Conservation (phyloP, 257 asterid genomes). For the Plectranthus barbatus region DNA sequence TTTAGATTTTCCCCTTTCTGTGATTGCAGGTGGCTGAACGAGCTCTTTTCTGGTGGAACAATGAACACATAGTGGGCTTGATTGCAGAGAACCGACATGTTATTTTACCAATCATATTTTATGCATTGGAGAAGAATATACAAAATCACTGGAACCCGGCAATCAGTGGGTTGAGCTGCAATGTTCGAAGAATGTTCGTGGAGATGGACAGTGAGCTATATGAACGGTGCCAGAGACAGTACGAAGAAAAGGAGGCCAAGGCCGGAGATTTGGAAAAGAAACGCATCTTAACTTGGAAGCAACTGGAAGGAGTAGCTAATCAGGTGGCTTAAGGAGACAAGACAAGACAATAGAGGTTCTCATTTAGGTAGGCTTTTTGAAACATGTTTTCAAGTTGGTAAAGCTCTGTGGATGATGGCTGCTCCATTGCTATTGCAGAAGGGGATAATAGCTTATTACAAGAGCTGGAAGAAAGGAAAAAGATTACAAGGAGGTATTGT, state of each 20-base stretch:
- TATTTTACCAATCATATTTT: conserved; percentile 77
- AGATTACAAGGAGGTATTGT: background rate
- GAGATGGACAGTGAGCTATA: conserved; percentile 85
- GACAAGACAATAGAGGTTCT: too few relatives aligned
- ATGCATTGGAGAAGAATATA: conserved; percentile 65
- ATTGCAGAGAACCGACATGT: conserved; percentile 67
- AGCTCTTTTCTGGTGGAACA: conserved; percentile 98
- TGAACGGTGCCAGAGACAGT: conserved; percentile 55
- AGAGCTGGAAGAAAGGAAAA: conserved; percentile 11
- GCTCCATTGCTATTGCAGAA: background rate
- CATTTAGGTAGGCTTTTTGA: background rate
- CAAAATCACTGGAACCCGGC: conserved; percentile 84
- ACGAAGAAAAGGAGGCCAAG: conserved; percentile 47
- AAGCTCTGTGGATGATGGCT: conserved; percentile 14
- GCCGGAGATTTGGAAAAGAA: conserved; percentile 47
- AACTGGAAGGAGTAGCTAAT: conserved; percentile 66
- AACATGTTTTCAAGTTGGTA: conserved; percentile 15
- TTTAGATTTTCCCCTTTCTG: conserved; percentile 6
- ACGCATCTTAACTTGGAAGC: conserved; percentile 55
- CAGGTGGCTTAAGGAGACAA: conserved; percentile 13
- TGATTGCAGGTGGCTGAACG: conserved; percentile 82
- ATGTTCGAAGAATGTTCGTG: conserved; percentile 76
- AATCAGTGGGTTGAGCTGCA: conserved; percentile 71
- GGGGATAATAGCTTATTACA: background rate
- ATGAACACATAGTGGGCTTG: conserved; percentile 79